Conservation (phyloP, 1,284 basidiomycete genomes). For the Fomitopsis schrenkii region DNA sequence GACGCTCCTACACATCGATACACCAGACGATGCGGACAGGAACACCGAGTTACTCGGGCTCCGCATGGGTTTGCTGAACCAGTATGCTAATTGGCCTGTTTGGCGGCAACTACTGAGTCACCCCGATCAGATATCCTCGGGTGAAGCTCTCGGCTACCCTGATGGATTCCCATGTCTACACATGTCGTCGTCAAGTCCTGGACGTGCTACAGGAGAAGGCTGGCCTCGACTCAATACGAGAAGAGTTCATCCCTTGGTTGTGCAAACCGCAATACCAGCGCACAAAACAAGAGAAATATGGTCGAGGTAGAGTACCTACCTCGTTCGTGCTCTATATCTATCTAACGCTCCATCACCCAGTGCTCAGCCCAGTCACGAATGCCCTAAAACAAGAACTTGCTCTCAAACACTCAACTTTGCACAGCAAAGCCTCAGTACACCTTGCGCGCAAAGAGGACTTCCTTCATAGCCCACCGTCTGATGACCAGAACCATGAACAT, state of each 20-base stretch:
- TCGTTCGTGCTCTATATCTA: background rate
- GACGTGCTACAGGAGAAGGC: constrained; percentile 66
- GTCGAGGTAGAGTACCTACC: constrained; percentile 34
- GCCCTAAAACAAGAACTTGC: constrained; percentile 41
- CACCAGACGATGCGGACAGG: constrained; percentile 60
- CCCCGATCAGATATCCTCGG: constrained; percentile 60
- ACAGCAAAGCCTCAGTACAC: constrained; percentile 16
- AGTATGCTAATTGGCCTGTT: constrained; percentile 32
- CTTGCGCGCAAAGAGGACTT: constrained; percentile 5
- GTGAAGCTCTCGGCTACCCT: constrained; percentile 67
- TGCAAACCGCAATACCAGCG: constrained; percentile 79
- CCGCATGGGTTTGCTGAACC: constrained; percentile 67
- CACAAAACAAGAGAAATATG: constrained; percentile 56
- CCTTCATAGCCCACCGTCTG: constrained; percentile 7
- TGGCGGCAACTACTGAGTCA: background rate
- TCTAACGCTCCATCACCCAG: constrained; percentile 22
- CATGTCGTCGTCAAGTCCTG: constrained; percentile 75
- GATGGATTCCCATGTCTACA: constrained; percentile 88
- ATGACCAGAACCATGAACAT: constrained; percentile 14
- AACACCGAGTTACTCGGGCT: constrained; percentile 71
- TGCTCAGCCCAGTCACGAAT: constrained; percentile 38
- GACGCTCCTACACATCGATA: constrained; percentile 71
- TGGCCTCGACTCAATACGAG: constrained; percentile 74
- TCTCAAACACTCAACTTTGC: constrained; percentile 56
- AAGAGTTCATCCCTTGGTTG: constrained; percentile 88